Percentiles rank a stretch among this genome's conserved stretches.
These are phyloP conservation scores for Termitomyces sp. DNA, from an alignment of 768 basidiomycete genomes.

Conservation along the genomic window DNA sequence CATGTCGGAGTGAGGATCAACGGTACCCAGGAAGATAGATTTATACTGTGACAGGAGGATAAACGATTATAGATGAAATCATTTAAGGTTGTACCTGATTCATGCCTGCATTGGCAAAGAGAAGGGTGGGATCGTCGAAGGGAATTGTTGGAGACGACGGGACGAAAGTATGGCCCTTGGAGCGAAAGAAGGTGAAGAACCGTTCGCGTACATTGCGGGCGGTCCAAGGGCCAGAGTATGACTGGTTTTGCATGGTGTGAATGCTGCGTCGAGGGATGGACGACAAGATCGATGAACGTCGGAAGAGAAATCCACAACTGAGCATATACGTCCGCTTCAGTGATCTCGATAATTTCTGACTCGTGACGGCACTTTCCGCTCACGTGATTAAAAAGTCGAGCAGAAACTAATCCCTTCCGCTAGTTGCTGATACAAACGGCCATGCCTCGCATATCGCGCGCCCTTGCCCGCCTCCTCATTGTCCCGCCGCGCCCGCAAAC, in stretches of 20 bases:
- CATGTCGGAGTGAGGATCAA: conserved; percentile 91
- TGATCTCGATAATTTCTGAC: conserved; percentile 14
- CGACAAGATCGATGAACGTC: conserved; percentile 20
- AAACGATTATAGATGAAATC: neutral
- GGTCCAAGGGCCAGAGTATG: conserved; percentile 57
- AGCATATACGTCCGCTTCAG: conserved; percentile 13
- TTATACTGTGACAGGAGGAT: conserved; percentile 62
- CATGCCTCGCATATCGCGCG: conserved; percentile 41
- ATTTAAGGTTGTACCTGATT: conserved; percentile 56
- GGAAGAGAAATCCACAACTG: conserved; percentile 17
- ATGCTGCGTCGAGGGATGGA: conserved; percentile 5
- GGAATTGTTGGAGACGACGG: conserved; percentile 91
- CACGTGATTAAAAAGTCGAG: conserved; percentile 15
- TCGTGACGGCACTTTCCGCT: conserved; percentile 14
- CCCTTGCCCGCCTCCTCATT: conserved; percentile 29
- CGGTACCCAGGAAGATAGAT: conserved; percentile 94
- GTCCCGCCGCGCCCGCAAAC: conserved; percentile 25
- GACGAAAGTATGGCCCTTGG: conserved; percentile 79
- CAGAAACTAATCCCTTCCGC: neutral
- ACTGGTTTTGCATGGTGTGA: conserved; percentile 30
- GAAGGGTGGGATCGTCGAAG: conserved; percentile 94
- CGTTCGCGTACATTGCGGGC: conserved; percentile 79
- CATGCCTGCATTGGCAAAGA: conserved; percentile 99
- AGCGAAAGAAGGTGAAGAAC: conserved; percentile 86
- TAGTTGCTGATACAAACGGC: neutral